Evolutionary conservation across 2,329 filamentous ascomycete species (phyloP).

Genomic region (Acrodontium crateriforme): DNA sequence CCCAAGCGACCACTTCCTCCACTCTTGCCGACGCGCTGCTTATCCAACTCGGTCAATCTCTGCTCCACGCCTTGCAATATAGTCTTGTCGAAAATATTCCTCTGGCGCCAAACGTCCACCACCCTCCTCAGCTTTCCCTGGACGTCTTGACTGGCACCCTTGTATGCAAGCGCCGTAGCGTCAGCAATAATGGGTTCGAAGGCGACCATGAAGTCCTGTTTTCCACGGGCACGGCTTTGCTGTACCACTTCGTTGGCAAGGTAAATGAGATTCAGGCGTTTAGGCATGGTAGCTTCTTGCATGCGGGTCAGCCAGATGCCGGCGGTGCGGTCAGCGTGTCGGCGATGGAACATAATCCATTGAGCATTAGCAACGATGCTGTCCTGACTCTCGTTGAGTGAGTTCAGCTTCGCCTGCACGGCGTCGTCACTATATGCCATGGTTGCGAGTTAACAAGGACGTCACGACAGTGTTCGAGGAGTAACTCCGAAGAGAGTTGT

Average conservation of each 20-base stretch:
- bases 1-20: conserved; percentile 31
- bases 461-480: too few relatives aligned
- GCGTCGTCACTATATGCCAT: conserved; percentile 97
- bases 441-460: too few relatives aligned
- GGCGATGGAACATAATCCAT: conserved; percentile 99
- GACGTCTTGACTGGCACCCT: conserved; percentile 70
- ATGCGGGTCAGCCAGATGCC: conserved; percentile 83
- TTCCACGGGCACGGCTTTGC: conserved; percentile 83
- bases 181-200: conserved; percentile 89
- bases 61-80: conserved; percentile 72
- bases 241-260: conserved; percentile 96
- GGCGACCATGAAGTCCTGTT: conserved; percentile 81
- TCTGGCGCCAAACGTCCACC: conserved; percentile 84
- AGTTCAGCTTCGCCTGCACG: conserved; percentile 85
- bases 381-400: conserved; percentile 93
- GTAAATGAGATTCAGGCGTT: conserved; percentile 82
- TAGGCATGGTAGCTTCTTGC: conserved; percentile 75
- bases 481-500: too few relatives aligned
- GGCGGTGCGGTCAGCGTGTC: conserved; percentile 83
- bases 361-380: conserved; percentile 92
- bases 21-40: conserved; percentile 19
- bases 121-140: conserved; percentile 80
- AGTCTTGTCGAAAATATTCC: conserved; percentile 66
- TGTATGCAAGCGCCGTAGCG: conserved; percentile 80
- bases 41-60: conserved; percentile 55